phyloP scores from a whole-genome alignment of 129 eudicot species.

The Chrysanthemum seticuspe region DNA sequence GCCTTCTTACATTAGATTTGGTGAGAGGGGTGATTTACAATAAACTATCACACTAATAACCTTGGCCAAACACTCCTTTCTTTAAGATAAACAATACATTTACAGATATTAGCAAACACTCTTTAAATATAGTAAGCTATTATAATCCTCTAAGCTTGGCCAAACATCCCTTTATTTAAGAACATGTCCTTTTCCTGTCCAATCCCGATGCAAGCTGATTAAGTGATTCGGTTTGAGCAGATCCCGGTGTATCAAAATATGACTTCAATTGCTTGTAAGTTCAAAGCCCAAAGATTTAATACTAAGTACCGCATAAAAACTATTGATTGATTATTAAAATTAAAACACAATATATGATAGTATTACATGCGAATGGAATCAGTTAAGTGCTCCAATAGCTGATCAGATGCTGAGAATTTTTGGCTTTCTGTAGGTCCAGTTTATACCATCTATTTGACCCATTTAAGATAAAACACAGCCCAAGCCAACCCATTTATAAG shows the following conservation, averaged over 20 bases:
- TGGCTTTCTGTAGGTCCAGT: slow-evolving; percentile 87
- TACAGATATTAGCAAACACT: too few relatives aligned
- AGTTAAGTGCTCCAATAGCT: slow-evolving; percentile 58
- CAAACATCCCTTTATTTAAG: too few relatives aligned
- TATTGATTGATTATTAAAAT: neutral
- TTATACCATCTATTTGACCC: too few relatives aligned
- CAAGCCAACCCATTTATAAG: too few relatives aligned
- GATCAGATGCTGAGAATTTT: slow-evolving; percentile 37
- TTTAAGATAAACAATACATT: too few relatives aligned
- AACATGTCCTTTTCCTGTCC: slow-evolving; percentile 58
- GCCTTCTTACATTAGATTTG: too few relatives aligned
- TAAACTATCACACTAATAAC: too few relatives aligned
- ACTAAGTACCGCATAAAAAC: neutral
- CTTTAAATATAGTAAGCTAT: too few relatives aligned
- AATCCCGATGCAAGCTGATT: slow-evolving; percentile 74
- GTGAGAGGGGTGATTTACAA: too few relatives aligned
- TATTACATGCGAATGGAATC: slow-evolving; percentile 55
- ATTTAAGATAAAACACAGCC: too few relatives aligned
- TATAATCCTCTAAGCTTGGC: too few relatives aligned
- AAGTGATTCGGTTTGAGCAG: slow-evolving; percentile 57
- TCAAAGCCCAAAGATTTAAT: neutral
- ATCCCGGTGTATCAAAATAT: slow-evolving; percentile 77
- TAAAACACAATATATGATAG: neutral
- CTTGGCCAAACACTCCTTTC: too few relatives aligned
- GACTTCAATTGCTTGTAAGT: slow-evolving; percentile 75